Evolutionary conservation across 495 filamentous ascomycete species (phyloP).

Genomic region (Immersiella caudata): DNA sequence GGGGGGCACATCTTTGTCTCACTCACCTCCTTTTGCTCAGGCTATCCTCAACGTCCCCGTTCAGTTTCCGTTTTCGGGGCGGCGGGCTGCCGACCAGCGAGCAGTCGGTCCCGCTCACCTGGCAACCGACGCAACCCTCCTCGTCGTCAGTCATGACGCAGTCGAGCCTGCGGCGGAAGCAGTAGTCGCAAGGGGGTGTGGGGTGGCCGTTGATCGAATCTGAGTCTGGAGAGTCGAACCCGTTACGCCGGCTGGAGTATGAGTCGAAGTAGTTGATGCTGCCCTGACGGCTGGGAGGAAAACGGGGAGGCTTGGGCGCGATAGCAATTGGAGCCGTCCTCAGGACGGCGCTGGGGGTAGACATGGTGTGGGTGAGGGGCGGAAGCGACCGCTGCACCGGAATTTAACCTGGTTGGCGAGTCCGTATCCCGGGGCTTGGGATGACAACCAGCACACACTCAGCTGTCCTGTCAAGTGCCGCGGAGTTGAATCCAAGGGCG

Average conservation of each 20-base stretch:
- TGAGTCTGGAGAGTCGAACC: conserved; percentile 54
- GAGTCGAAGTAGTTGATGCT: conserved; percentile 45
- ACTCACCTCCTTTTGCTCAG: conserved; percentile 60
- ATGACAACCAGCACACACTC: conserved; percentile 15
- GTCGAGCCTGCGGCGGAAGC: conserved; percentile 79
- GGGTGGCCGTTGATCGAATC: conserved; percentile 48
- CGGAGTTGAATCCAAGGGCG: conserved; percentile 10
- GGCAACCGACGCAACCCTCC: conserved; percentile 63
- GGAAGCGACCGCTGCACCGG: conserved; percentile 21
- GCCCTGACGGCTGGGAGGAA: conserved; percentile 48
- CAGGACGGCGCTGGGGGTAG: conserved; percentile 50
- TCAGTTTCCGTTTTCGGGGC: conserved; percentile 73
- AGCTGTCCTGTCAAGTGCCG: conserved; percentile 22
- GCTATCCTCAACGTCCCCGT: conserved; percentile 61
- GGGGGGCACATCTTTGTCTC: conserved; percentile 6
- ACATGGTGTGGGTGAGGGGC: conserved; percentile 49
- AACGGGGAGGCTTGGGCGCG: conserved; percentile 54
- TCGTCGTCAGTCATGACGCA: conserved; percentile 84
- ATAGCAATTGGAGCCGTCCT: conserved; percentile 62
- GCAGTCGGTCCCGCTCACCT: conserved; percentile 63
- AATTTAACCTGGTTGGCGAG: conserved; percentile 20
- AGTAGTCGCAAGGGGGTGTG: conserved; percentile 59
- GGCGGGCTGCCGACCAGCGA: conserved; percentile 67
- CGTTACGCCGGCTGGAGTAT: conserved; percentile 46
- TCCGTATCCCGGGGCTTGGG: conserved; percentile 1